Evolutionary conservation across 208 protist genomes (phyloP), one percentile per base, ranked within the genome.

Genomic region (Histomonas meleagridis): DNA sequence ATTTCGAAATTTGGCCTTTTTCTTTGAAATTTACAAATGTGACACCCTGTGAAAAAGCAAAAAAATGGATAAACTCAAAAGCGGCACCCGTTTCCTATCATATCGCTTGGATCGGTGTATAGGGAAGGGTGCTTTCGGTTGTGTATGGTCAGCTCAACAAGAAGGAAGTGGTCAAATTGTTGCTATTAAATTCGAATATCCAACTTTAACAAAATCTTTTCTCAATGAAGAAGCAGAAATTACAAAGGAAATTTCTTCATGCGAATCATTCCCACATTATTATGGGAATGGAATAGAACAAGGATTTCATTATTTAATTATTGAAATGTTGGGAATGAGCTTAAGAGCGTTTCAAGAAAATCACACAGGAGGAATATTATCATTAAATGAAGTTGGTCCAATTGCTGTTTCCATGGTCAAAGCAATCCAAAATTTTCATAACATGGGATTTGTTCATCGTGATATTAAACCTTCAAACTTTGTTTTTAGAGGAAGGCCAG

Each of bases 381-480:
- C 76, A 55, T n/a, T 86, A 16, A 86, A 46, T 38, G 46, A 86
- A 49, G 76, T 51, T 48, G 76, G 46, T 12, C 32, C 10, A 55
- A 18, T 86, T 3, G 76, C 46, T 1, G 26, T 51, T 21, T 16
- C 23, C 1, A 86, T 86, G 76, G 9, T 86, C 51, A 86, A 43
- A 16, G 76, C 76, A 32, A 55, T 86, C 38, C 18, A 86, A 12
- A 55, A 51, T 28, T 55, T 86, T 48, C 76, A 86, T 49, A n/a
- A 86, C 16, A 7, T 26, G 1, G 76, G 76, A 57, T 86, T 51
- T 57, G 76, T 86, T 38, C 76, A 86, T 55, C 76, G 76, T 55
- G 76, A 86, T 28, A 86, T 86, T 18, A 86, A 86, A 40, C 76
- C 76, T 32, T 51, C 46, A 28, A 86, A 86, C 76, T 86, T 86